Base-by-base conservation (phyloP, 2,329 filamentous ascomycete species). In the Fusarium veterinarium region DNA sequence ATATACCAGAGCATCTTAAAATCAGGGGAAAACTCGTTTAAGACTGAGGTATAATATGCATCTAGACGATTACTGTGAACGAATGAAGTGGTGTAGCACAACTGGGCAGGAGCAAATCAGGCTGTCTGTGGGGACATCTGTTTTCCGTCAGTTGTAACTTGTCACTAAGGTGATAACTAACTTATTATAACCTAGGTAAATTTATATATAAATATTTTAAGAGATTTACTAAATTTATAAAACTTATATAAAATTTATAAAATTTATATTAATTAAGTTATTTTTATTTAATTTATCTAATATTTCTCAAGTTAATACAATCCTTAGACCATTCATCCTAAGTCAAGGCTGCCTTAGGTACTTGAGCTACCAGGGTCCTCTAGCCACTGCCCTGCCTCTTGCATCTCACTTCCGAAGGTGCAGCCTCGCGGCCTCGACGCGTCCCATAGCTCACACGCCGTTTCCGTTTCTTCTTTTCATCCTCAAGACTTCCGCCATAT, bases 261-360 rank as follows among this genome's bases (percentile, higher is more conserved):
- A 10, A 37, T 16, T 37, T 17, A 37, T 17, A 37, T 25, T 25
- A 38, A 31, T 31, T 31, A 31, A 31, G 4, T 31, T 31, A 31
- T 31, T 31, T 13, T 13, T 31, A 31, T 12, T 31, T 31, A 12
- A 13, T 4, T 13, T 20, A 16, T 8, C 6, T 7, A 4, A 16
- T 11, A 6, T 16, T n/a, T 8, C 2, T 0, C 3, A 14, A 20
- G 10, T 23, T 31, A 17, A 23, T 23, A n/a, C 8, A 6, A 23
- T 3, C 11, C 20, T 49, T 31, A 23, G 20, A 19, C 20, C 12
- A 33, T 12, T n/a, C 6, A 13, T 49, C 14, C 10, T 7, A 17
- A 31, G 14, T 17, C 10, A 10, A 30, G 20, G 28, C 10, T 33
- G 46, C 46, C 30, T 49, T 13, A 19, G 28, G 45, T 31, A n/a